These are phyloP conservation scores for Aquilaria sinensis DNA, from an alignment of 345 rosid genomes.

Conservation along the genomic window DNA sequence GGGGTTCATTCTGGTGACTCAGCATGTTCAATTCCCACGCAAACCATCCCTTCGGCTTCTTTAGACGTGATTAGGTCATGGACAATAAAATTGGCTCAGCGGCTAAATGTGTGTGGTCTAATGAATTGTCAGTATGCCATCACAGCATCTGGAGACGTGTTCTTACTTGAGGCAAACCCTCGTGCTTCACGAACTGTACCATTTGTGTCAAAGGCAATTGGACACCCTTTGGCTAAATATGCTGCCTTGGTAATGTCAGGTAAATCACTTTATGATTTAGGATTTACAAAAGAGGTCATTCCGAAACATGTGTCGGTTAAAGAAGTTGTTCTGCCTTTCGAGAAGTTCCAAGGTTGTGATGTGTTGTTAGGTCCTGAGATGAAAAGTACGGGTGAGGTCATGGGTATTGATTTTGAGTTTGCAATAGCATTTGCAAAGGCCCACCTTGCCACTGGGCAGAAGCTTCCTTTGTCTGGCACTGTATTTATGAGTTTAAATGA, in stretches of 20 bases:
- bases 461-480: slow-evolving; percentile 73
- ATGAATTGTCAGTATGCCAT: slow-evolving; percentile 97
- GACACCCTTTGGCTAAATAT: slow-evolving; percentile 90
- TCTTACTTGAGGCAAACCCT: slow-evolving; percentile 95
- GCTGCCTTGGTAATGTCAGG: slow-evolving; percentile 96
- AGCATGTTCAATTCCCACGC: slow-evolving; percentile 89
- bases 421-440: slow-evolving; percentile 88
- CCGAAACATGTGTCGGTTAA: slow-evolving; percentile 82
- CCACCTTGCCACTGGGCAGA: slow-evolving; percentile 92
- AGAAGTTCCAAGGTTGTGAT: slow-evolving; percentile 92
- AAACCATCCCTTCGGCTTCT: slow-evolving; percentile 63
- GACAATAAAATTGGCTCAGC: slow-evolving; percentile 73
- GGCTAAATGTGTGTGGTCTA: slow-evolving; percentile 85
- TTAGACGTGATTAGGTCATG: slow-evolving; percentile 70
- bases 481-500: slow-evolving; percentile 93
- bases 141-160: slow-evolving; percentile 71
- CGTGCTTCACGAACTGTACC: slow-evolving; percentile 98
- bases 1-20: slow-evolving; percentile 99
- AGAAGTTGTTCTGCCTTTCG: slow-evolving; percentile 97
- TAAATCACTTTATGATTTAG: slow-evolving; percentile 57
- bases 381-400: slow-evolving; percentile 96
- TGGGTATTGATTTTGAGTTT: slow-evolving; percentile 75
- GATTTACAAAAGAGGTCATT: slow-evolving; percentile 72
- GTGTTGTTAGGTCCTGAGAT: slow-evolving; percentile 94
- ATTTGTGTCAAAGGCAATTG: slow-evolving; percentile 96